Evolutionary conservation across 208 protist species (phyloP), one percentile per base, ranked within the genome.

Genomic region (Endotrypanum monterogeii): DNA sequence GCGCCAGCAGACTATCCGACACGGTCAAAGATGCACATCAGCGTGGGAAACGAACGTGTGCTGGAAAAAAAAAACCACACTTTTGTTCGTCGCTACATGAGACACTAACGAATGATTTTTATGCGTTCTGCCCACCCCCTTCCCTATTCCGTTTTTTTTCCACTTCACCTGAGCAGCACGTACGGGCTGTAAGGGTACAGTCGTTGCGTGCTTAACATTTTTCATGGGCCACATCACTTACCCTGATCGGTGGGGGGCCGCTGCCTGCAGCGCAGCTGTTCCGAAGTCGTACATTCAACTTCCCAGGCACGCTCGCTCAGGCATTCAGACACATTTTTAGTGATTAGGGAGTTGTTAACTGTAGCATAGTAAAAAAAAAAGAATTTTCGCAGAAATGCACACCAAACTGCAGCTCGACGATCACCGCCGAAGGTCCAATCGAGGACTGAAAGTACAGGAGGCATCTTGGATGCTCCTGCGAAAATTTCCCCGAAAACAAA

Each of bases 331-430:
- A 28, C 32, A 56, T 55, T 9, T 55, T 74, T 79, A 73, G 68
- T 70, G 60, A 57, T 50, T 79, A 79, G 67, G 74, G 65, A 79
- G 67, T 58, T 57, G 66, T 63, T 70, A 70, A 79, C 68, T 56
- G 74, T 79, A 79, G 74, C 66, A 74, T 79, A 74, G 74, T 63
- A 70, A 74, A 54, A 50, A 44, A 69, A 9, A 51, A 70, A 44
- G 35, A 71, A 71, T 2, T 5, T 28, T 28, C 58, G 44, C 37
- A 63, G 63, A 41, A 61, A 32, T 11, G 32, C 52, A 76, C 18
- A 4, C 41, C 60, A n/a, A 69, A 23, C 8, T 35, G 23, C 8
- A 63, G 35, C 35, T 41, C 23, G 23, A 3, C 25, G 30, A 63
- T 63, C 20, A 16, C 5, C 20, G 4, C 6, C 0, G 16, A 30